These are phyloP conservation scores for Lactifluus subvellereus DNA, from an alignment of 768 basidiomycete genomes.

Conservation along the genomic window DNA sequence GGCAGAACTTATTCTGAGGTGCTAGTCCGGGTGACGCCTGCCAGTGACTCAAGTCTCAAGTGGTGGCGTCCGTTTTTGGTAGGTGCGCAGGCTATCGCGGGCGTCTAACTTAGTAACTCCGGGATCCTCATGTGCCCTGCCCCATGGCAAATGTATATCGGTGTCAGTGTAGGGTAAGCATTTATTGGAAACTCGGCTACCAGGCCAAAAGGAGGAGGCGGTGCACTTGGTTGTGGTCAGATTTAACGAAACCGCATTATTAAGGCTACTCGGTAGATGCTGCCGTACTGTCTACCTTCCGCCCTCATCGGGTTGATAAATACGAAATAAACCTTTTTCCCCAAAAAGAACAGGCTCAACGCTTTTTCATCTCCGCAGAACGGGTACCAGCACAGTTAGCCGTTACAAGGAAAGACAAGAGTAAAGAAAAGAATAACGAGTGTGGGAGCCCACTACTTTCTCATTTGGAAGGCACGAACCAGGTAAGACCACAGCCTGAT, in stretches of 20 bases:
- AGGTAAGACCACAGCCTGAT: background rate
- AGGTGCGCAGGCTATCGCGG: background rate
- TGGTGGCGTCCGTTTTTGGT: background rate
- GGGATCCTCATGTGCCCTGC: background rate
- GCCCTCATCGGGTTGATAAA: slow-evolving; percentile 9
- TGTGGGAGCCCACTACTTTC: background rate
- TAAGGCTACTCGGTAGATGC: background rate
- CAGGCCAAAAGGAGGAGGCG: background rate
- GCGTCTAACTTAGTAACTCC: background rate
- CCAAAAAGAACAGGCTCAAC: background rate
- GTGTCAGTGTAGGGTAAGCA: background rate
- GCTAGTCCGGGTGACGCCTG: too few relatives aligned
- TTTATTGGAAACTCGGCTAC: background rate
- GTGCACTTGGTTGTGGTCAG: background rate
- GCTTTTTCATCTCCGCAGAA: background rate
- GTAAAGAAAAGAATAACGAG: background rate
- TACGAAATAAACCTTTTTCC: background rate
- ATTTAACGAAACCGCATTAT: background rate
- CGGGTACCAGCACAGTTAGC: background rate
- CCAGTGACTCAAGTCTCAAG: background rate
- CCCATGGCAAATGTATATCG: background rate
- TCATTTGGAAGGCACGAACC: background rate
- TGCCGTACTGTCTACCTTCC: background rate
- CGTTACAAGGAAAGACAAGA: background rate
- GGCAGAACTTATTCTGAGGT: too few relatives aligned